A percentile compares a stretch with the other conserved stretches of the same genome.
phyloP scores from a whole-genome alignment of 2,329 filamentous ascomycete genomes.

The Monosporascus sp. region DNA sequence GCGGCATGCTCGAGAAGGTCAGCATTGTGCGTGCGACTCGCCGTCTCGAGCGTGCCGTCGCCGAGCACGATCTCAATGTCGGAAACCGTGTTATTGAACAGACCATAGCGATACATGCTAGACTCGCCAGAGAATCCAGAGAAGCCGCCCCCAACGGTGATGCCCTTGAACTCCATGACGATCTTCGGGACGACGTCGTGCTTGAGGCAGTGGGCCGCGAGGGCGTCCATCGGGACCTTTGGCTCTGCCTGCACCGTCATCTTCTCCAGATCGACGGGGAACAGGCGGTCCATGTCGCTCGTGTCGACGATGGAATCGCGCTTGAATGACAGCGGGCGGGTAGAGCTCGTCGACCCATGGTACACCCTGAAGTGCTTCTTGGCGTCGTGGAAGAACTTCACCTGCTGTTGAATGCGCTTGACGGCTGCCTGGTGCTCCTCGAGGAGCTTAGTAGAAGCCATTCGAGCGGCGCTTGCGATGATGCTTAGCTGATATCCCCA shows the following conservation, averaged over 20 bases:
- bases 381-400: constrained; percentile 23
- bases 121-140: constrained; percentile 52
- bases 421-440: constrained; percentile 23
- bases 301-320: constrained; percentile 46
- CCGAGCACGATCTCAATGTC: constrained; percentile 51
- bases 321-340: constrained; percentile 36
- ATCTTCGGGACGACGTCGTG: constrained; percentile 49
- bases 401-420: constrained; percentile 20
- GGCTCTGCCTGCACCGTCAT: constrained; percentile 51
- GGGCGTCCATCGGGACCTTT: constrained; percentile 53
- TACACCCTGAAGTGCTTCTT: constrained; percentile 50
- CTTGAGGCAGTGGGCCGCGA: constrained; percentile 46
- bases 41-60: constrained; percentile 43
- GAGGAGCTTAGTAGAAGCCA: constrained; percentile 6
- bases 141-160: constrained; percentile 54
- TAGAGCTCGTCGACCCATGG: constrained; percentile 58
- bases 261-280: constrained; percentile 42
- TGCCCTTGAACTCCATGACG: constrained; percentile 56
- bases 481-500: background rate
- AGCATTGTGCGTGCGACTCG: constrained; percentile 37
- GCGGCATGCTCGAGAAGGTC: constrained; percentile 50
- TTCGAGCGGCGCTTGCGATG: constrained; percentile 1
- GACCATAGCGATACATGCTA: constrained; percentile 51
- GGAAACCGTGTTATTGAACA: constrained; percentile 49
- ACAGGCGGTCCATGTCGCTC: constrained; percentile 45